Evolutionary conservation across 805 yeast species (phyloP), one percentile per base, ranked within the genome.

Genomic region (Starmerella vitae): DNA sequence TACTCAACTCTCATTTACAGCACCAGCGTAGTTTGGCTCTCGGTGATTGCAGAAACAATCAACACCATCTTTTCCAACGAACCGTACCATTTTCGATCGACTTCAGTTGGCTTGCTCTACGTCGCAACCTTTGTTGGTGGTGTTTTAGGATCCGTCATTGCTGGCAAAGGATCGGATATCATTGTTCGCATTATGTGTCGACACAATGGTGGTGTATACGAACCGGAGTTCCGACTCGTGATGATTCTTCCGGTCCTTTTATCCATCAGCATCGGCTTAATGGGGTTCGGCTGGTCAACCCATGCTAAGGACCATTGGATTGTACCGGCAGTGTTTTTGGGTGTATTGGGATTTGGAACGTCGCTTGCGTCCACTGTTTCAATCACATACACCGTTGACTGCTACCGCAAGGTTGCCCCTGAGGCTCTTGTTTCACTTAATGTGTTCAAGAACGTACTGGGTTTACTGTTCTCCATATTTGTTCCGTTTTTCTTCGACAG

Each of bases 281-380:
- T 74, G 64, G 80, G 78, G 4, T 74, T 69, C 51, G 80, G 80
- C 4, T 74, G 79, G 78, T 61, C 76, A 2, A 54, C 73, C 0
- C 54, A 61, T 18, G 61, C 54, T 4, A 49, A 60, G 14, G 73
- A 71, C 48, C 46, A 54, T 7, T 71, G 78, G 79, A 60, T 70
- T 37, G 78, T 69, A 1, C 78, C 78, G 1, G 65, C 74, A 2
- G 51, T 74, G 0, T 71, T 74, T 50, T 63, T 73, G 47, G 77
- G 74, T 0, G 57, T 72, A 31, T 58, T 72, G 25, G 68, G 75
- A 15, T 74, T 73, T 55, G 80, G 79, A 5, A 68, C 76, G 43
- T 68, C 76, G 2, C 59, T 74, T 47, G 76, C 76, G 1, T 70
- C 76, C 20, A 74, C 79, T 6, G 70, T 76, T 1, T 72, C 76